Evolutionary conservation across 2,329 filamentous ascomycete species (phyloP).

Genomic region (Aspergillus fumigatus): DNA sequence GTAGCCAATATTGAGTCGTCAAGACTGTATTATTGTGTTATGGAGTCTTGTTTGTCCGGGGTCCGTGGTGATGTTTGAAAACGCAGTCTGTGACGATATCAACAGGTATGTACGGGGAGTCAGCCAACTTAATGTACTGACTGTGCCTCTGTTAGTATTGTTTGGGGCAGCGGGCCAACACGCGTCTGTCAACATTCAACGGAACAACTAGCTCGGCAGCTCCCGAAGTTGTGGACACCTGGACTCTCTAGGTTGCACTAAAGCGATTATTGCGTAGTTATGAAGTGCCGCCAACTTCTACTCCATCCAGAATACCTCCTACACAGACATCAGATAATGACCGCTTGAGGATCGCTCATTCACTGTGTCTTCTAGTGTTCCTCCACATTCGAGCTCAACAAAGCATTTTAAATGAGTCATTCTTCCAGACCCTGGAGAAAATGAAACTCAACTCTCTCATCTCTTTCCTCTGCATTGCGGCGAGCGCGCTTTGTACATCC

Average conservation of each 20-base stretch:
- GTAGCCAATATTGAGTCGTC: background rate
- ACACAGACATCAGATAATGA: background rate
- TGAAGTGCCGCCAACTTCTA: background rate
- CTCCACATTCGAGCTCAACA: background rate
- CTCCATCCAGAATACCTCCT: background rate
- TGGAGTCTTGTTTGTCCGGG: background rate
- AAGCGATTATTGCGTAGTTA: background rate
- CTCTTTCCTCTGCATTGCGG: conserved; percentile 38
- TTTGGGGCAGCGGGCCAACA: background rate
- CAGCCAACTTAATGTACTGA: no score
- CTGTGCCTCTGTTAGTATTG: no score
- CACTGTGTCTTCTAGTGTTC: background rate
- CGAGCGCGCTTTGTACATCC: conserved; percentile 41
- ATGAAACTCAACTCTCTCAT: conserved; percentile 31
- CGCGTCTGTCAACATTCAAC: background rate
- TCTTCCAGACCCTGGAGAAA: conserved; percentile 13
- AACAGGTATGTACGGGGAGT: no score
- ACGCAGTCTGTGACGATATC: background rate
- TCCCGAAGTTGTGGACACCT: conserved; percentile 9
- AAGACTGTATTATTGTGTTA: background rate
- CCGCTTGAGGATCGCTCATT: background rate
- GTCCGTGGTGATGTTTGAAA: background rate
- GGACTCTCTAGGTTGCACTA: background rate
- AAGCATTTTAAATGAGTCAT: conserved; percentile 7
- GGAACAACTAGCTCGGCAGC: conserved; percentile 5